Base-by-base conservation (phyloP, 1,139 yeast species). In the Pichia sp. region DNA sequence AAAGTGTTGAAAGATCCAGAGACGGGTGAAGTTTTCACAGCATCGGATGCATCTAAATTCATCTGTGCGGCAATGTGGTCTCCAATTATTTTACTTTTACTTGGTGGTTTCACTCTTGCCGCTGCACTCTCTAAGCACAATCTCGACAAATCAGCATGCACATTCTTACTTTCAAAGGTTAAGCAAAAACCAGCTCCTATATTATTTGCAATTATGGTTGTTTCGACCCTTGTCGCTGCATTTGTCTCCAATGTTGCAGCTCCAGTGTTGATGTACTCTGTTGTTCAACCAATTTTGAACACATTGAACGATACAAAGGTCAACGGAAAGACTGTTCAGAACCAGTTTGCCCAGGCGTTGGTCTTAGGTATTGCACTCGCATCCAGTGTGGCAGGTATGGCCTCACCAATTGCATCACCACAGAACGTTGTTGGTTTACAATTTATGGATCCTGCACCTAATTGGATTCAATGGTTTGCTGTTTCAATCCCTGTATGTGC, bases 231-330 rank as follows among this genome's bases (percentile, higher is more conserved):
- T 50, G 75, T 84, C 33, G 78, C 94, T 11, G 88, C 91, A 87
- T 88, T 96, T 94, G 91, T 88, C 34, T 82, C 94, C 15, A 88
- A 88, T 55, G 96, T 88, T 29, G 97, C 97, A 2, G 91, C 96
- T 0, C 97, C 97, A 0, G 96, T 88, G 3, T 68, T 88, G 40
- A 83, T 94, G 60, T 86, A 73, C 55, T 85, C 96, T 2, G 81
- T 88, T 47, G 81, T 91, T 40, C 95, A 86, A 57, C 96, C 96
- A 0, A 66, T 88, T 28, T 65, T 88, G 49, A 72, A 94, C 50
- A 82, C 93, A 0, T 62, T 87, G 29, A 94, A 95, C 15, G 76
- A 83, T 31, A 77, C 77, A 6, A 79, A 88, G 10, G 14, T 34
- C 13, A 36, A 39, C 30, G 43, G 43, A 17, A 35, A 32, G 18